These are phyloP conservation scores for Terana coerulea DNA, from an alignment of 768 basidiomycete species.

Conservation along the genomic window DNA sequence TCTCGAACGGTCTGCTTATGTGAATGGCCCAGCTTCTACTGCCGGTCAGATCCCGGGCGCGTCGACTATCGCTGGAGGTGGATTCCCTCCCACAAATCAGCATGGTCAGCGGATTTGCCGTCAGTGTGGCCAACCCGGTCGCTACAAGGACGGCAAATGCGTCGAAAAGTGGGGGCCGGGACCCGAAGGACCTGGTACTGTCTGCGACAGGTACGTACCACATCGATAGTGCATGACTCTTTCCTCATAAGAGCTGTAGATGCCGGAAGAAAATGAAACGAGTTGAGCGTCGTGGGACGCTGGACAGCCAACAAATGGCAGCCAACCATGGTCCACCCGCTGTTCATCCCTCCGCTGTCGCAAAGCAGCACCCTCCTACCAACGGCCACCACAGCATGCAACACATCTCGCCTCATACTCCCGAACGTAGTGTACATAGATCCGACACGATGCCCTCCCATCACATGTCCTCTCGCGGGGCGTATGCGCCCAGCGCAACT, in stretches of 20 bases:
- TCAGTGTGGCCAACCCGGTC: constrained; percentile 67
- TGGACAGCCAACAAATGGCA: constrained; percentile 36
- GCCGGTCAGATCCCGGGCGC: constrained; percentile 23
- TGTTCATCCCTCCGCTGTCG: constrained; percentile 23
- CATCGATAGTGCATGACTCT: not conserved
- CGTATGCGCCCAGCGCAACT: constrained; percentile 19
- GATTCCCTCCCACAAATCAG: constrained; percentile 31
- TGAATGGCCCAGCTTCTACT: constrained; percentile 15
- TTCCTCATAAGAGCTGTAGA: constrained; percentile 26
- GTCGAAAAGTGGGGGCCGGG: constrained; percentile 89
- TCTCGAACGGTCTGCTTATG: too few species aligned
- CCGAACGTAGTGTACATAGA: constrained; percentile 20
- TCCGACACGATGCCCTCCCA: constrained; percentile 22
- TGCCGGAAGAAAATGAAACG: constrained; percentile 88
- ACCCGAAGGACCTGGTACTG: constrained; percentile 78
- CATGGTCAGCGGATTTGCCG: constrained; percentile 74
- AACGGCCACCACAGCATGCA: constrained; percentile 16
- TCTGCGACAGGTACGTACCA: constrained; percentile 63
- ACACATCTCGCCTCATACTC: not conserved
- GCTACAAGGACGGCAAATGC: constrained; percentile 83
- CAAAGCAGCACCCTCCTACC: constrained; percentile 14
- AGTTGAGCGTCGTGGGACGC: constrained; percentile 67
- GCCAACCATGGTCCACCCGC: constrained; percentile 20
- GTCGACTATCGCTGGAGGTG: constrained; percentile 25
- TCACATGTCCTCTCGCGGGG: constrained; percentile 23